These are phyloP conservation scores for Arachnomyces sp. DNA, from an alignment of 2,329 filamentous ascomycete genomes.

Conservation along the genomic window DNA sequence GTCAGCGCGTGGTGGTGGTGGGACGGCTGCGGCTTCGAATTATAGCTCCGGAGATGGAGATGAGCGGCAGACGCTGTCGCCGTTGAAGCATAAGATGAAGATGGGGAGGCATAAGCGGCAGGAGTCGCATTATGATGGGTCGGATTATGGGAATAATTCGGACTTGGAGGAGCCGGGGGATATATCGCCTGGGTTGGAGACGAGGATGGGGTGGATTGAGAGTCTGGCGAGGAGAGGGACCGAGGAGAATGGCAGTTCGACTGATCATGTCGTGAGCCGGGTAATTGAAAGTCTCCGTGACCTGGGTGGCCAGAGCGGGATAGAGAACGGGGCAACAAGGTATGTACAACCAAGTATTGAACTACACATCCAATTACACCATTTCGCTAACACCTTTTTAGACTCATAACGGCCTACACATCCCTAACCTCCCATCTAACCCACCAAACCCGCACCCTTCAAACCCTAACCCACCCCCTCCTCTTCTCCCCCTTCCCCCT, in stretches of 20 bases:
- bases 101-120: slow-evolving; percentile 22
- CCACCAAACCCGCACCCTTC: slow-evolving; percentile 52
- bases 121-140: slow-evolving; percentile 47
- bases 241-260: slow-evolving; percentile 44
- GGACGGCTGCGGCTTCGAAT: not conserved
- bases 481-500: slow-evolving; percentile 49
- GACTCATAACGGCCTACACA: slow-evolving; percentile 50
- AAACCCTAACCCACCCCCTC: slow-evolving; percentile 50
- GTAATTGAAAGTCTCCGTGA: slow-evolving; percentile 45
- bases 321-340: slow-evolving; percentile 50
- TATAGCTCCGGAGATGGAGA: not conserved
- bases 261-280: slow-evolving; percentile 45
- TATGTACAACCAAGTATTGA: slow-evolving; percentile 21
- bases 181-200: slow-evolving; percentile 48
- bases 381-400: slow-evolving; percentile 19
- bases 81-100: slow-evolving; percentile 32
- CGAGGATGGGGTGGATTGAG: slow-evolving; percentile 48
- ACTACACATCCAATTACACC: not conserved
- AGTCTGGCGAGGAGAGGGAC: slow-evolving; percentile 45
- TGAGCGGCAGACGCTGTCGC: slow-evolving; percentile 14
- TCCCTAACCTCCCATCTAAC: slow-evolving; percentile 52
- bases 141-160: slow-evolving; percentile 50
- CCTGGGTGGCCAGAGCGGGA: slow-evolving; percentile 46
- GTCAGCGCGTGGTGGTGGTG: not conserved
- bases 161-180: slow-evolving; percentile 46